Evolutionary conservation across 2,329 filamentous ascomycete species (phyloP), one percentile per base, ranked within the genome.

Genomic region (Talaromyces atroroseus): DNA sequence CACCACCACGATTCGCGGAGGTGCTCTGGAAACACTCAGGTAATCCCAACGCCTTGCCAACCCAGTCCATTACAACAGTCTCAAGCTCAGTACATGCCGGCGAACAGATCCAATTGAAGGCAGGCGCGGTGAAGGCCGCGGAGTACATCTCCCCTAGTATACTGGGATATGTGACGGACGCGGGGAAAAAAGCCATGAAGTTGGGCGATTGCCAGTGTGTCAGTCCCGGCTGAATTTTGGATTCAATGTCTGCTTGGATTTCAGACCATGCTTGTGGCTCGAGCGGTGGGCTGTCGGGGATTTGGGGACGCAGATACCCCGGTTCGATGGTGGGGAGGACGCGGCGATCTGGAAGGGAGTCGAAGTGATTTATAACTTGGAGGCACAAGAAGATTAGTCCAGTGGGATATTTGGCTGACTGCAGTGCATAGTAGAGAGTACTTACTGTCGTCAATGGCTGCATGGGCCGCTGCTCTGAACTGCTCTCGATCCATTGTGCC

Each of bases 61-160:
- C 76, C 92, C 92, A 97, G 73, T 97, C 92, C 70, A 96, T 81
- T 45, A 96, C 87, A 23, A 96, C 81, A 0, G 92, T 96, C 78
- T 97, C 92, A 49, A 97, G 81, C 75, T 97, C 92, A 0, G 92
- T 97, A 18, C 94, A 87, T 6, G 89, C 91, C 0, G 92, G 92
- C 5, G 87, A 91, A 74, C 92, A 96, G 61, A 96, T 85, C 92
- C 92, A 97, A 74, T 97, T 97, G 80, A 97, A 97, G 40, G 90
- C 90, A 1, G 92, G 90, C 16, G 89, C 89, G 12, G 86, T 94
- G 74, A 96, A 92, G 6, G 90, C 88, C 5, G 89, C 86, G 45
- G 85, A 90, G 78, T 96, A 97, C 77, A 97, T 85, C 74, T 97
- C 92, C 20, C 90, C 92, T 11, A 97, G 81, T 71, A 96, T 92